phyloP scores from a whole-genome alignment of 768 basidiomycete genomes.

The Suillus cothurnatus region DNA sequence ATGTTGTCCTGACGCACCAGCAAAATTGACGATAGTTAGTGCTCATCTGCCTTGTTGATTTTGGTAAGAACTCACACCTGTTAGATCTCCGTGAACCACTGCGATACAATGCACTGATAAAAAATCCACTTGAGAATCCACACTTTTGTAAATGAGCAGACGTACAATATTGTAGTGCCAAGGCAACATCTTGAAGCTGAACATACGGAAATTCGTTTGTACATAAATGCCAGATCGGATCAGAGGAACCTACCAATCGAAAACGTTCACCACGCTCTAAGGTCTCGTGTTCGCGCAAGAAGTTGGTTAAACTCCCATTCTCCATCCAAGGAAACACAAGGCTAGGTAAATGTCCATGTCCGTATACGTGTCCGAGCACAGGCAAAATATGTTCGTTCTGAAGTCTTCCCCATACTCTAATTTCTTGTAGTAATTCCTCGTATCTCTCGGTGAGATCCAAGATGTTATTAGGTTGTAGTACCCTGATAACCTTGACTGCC shows the following conservation, averaged over 20 bases:
- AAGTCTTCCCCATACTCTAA: slow-evolving; percentile 24
- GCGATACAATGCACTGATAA: slow-evolving; percentile 2
- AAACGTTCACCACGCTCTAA: background rate
- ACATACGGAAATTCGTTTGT: background rate
- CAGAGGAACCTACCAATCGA: background rate
- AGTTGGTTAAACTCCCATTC: slow-evolving; percentile 27
- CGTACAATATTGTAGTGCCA: slow-evolving; percentile 8
- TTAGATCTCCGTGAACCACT: slow-evolving; percentile 12
- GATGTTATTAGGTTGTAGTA: background rate
- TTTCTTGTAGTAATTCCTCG: slow-evolving; percentile 21
- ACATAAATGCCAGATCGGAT: background rate
- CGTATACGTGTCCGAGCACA: slow-evolving; percentile 29
- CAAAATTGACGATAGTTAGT: background rate
- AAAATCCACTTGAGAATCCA: background rate
- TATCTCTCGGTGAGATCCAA: background rate
- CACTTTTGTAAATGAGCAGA: background rate
- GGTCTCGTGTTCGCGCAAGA: slow-evolving; percentile 1
- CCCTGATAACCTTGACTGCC: background rate
- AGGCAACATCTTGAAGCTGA: slow-evolving; percentile 7
- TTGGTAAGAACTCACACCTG: background rate
- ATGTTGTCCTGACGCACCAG: slow-evolving; percentile 36
- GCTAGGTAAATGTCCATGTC: slow-evolving; percentile 31
- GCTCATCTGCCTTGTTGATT: background rate
- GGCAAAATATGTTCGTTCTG: slow-evolving; percentile 31
- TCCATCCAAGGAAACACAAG: slow-evolving; percentile 37